Evolutionary conservation across 768 basidiomycete species (phyloP).

Genomic region (Psilocybe sp.): DNA sequence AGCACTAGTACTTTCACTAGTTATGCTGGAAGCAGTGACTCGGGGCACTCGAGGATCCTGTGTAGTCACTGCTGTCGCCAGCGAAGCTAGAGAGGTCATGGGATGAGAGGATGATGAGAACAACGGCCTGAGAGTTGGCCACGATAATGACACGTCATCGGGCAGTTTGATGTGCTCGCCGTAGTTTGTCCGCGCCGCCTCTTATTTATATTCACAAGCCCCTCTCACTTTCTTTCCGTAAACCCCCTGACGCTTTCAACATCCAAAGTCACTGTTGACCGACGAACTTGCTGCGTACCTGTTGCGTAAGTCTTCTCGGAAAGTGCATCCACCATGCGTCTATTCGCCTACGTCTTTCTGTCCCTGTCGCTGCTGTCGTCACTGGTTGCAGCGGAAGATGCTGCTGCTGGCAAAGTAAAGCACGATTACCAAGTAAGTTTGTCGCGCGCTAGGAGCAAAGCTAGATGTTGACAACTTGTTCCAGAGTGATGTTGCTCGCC

Average conservation of each 20-base stretch:
- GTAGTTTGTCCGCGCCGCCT: background rate
- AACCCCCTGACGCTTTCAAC: background rate
- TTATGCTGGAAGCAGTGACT: too few species aligned
- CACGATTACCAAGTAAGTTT: constrained; percentile 66
- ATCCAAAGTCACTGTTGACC: background rate
- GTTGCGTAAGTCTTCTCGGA: constrained; percentile 1
- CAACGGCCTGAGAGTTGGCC: constrained; percentile 27
- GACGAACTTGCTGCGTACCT: background rate
- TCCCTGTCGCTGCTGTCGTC: constrained; percentile 42
- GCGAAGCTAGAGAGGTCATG: too few species aligned
- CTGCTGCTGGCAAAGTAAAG: constrained; percentile 45
- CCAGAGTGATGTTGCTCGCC: constrained; percentile 89
- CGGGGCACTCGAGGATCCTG: too few species aligned
- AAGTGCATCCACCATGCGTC: constrained; percentile 45
- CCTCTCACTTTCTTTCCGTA: background rate
- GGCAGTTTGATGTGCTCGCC: too few species aligned
- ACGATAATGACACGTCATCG: constrained; percentile 53
- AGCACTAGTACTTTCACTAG: too few species aligned
- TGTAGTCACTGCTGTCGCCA: too few species aligned
- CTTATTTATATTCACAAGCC: constrained; percentile 3
- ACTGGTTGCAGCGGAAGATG: constrained; percentile 49
- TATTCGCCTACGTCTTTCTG: constrained; percentile 49
- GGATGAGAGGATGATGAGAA: background rate
- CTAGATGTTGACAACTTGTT: constrained; percentile 1
- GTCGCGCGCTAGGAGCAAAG: background rate